These are phyloP conservation scores for Geotrichum carabidarum DNA, from an alignment of 1,139 yeast species.

Conservation along the genomic window DNA sequence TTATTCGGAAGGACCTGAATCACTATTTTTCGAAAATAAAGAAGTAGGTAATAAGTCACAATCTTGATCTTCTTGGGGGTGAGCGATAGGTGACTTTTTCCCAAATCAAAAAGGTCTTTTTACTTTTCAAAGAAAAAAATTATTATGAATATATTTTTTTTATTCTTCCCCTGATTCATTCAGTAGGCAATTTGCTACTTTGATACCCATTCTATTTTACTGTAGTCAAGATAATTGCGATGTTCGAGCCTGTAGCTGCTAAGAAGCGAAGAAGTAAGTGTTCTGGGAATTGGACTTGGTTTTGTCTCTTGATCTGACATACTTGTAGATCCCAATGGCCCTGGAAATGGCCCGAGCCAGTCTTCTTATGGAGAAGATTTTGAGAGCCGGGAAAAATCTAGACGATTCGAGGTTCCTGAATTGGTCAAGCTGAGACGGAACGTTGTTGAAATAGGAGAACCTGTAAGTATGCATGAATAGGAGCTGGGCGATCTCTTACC, in stretches of 20 bases:
- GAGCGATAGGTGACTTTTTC: not conserved
- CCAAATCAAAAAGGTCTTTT: not conserved
- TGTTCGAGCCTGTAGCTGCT: constrained; percentile 4
- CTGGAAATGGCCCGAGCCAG: not conserved
- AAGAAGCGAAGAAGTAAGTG: constrained; percentile 7
- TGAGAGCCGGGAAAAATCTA: constrained; percentile 9
- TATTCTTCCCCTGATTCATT: not conserved
- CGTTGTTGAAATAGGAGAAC: constrained; percentile 34
- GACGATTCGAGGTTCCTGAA: constrained; percentile 14
- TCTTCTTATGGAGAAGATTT: not conserved
- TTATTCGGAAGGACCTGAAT: not conserved
- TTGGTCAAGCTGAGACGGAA: constrained; percentile 17
- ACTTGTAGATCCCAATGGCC: constrained; percentile 1
- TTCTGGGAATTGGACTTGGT: not conserved
- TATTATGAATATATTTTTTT: not conserved
- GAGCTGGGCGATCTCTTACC: not conserved
- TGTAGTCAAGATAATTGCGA: not conserved
- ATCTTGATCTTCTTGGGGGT: not conserved
- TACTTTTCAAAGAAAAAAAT: not conserved
- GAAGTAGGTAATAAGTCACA: not conserved
- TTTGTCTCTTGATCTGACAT: not conserved
- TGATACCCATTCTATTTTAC: not conserved
- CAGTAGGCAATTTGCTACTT: no score
- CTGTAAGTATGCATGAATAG: constrained; percentile 21
- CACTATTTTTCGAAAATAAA: constrained; percentile 1